Conservation (phyloP, 352 stramenopile genomes). For the Pythium graminicola region DNA sequence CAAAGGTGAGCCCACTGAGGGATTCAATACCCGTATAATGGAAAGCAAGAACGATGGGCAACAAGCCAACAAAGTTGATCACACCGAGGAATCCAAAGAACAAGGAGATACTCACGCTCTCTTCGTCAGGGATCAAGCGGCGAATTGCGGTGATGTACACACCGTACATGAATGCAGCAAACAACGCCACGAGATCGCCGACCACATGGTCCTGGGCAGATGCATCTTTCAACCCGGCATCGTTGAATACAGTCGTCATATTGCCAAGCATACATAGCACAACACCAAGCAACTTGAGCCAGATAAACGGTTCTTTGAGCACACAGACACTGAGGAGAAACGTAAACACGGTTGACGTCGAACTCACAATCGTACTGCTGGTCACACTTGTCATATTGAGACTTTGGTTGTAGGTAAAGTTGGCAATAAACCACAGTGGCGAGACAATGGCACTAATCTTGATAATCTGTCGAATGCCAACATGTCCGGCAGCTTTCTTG, state of each 20-base stretch:
- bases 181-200: slow-evolving; percentile 58
- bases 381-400: slow-evolving; percentile 91
- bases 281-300: slow-evolving; percentile 78
- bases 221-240: slow-evolving; percentile 28
- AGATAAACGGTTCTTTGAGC: slow-evolving; percentile 76
- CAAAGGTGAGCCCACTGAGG: slow-evolving; percentile 42
- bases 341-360: slow-evolving; percentile 92
- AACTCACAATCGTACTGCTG: slow-evolving; percentile 92
- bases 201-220: slow-evolving; percentile 35
- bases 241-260: slow-evolving; percentile 79
- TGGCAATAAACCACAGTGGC: slow-evolving; percentile 93
- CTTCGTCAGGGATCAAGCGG: slow-evolving; percentile 68
- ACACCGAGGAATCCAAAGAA: slow-evolving; percentile 94
- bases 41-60: slow-evolving; percentile 54
- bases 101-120: slow-evolving; percentile 86
- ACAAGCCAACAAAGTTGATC: slow-evolving; percentile 82
- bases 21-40: slow-evolving; percentile 59
- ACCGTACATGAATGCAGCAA: slow-evolving; percentile 89
- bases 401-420: slow-evolving; percentile 91
- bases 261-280: slow-evolving; percentile 83
- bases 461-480: slow-evolving; percentile 36
- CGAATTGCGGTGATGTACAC: slow-evolving; percentile 91
- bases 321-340: slow-evolving; percentile 84
- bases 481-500: slow-evolving; percentile 25
- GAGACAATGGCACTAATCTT: slow-evolving; percentile 68